Conservation (phyloP, 495 filamentous ascomycete genomes). For the Cenococcum geophilum region DNA sequence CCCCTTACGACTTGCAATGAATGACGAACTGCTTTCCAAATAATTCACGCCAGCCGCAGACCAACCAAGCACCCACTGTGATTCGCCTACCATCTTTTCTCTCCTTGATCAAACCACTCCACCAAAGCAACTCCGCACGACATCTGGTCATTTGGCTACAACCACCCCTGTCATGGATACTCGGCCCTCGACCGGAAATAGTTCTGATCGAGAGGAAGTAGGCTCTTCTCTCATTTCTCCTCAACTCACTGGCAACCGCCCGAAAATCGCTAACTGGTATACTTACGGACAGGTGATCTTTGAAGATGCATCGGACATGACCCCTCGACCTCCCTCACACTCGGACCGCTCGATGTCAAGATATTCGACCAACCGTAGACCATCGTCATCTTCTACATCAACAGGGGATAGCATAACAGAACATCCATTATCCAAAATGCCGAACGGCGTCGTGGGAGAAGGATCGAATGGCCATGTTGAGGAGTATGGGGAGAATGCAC, state of each 20-base stretch:
- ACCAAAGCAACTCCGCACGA: background rate
- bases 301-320: slow-evolving; percentile 31
- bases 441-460: slow-evolving; percentile 3
- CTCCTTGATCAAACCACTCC: slow-evolving; percentile 5
- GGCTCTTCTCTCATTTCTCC: background rate
- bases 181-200: slow-evolving; percentile 17
- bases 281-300: slow-evolving; percentile 22
- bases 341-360: slow-evolving; percentile 27
- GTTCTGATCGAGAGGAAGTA: slow-evolving; percentile 28
- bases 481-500: slow-evolving; percentile 3
- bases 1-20: slow-evolving; percentile 5
- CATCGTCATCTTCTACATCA: slow-evolving; percentile 17
- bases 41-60: background rate
- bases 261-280: slow-evolving; percentile 11
- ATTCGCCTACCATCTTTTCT: slow-evolving; percentile 7
- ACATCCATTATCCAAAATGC: slow-evolving; percentile 20
- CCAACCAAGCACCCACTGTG: background rate
- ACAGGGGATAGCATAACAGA: slow-evolving; percentile 15
- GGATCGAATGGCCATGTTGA: slow-evolving; percentile 1
- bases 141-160: background rate
- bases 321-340: slow-evolving; percentile 24
- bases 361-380: slow-evolving; percentile 16
- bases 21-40: slow-evolving; percentile 3
- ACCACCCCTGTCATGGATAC: slow-evolving; percentile 20
- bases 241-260: background rate